Evolutionary conservation across 2,329 filamentous ascomycete species (phyloP).

Genomic region (Coleophoma cylindrospora): DNA sequence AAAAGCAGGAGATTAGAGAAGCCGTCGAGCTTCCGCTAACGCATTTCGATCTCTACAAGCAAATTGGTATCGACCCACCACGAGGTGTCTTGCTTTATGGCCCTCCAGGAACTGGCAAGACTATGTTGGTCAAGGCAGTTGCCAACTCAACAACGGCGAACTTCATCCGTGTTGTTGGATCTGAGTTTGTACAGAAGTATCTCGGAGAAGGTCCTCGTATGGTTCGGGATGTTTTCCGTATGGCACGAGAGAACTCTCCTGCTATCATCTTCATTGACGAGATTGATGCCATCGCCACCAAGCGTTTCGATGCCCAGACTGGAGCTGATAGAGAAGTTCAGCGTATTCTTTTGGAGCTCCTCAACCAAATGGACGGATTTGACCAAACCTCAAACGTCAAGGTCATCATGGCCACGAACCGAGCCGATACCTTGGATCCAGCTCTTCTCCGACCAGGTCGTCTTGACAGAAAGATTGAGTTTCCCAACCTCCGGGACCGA

Average conservation of each 20-base stretch:
- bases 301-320: conserved; percentile 98
- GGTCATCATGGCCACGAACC: conserved; percentile 99
- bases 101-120: conserved; percentile 93
- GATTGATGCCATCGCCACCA: conserved; percentile 97
- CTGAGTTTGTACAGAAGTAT: conserved; percentile 98
- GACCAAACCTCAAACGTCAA: conserved; percentile 99
- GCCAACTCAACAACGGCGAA: conserved; percentile 97
- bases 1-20: conserved; percentile 98
- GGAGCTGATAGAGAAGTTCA: conserved; percentile 97
- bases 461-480: conserved; percentile 97
- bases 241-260: conserved; percentile 97
- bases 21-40: conserved; percentile 95
- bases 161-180: conserved; percentile 97
- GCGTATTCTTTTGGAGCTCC: conserved; percentile 92
- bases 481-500: conserved; percentile 89
- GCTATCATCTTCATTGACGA: conserved; percentile 99
- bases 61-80: conserved; percentile 97
- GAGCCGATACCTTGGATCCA: conserved; percentile 93
- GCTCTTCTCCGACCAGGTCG: conserved; percentile 91
- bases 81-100: conserved; percentile 95
- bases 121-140: conserved; percentile 96
- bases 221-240: conserved; percentile 98
- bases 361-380: conserved; percentile 99
- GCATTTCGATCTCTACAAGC: conserved; percentile 97
- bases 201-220: conserved; percentile 96